phyloP scores from a whole-genome alignment of 768 basidiomycete genomes.

The Cystobasidium onofrii region DNA sequence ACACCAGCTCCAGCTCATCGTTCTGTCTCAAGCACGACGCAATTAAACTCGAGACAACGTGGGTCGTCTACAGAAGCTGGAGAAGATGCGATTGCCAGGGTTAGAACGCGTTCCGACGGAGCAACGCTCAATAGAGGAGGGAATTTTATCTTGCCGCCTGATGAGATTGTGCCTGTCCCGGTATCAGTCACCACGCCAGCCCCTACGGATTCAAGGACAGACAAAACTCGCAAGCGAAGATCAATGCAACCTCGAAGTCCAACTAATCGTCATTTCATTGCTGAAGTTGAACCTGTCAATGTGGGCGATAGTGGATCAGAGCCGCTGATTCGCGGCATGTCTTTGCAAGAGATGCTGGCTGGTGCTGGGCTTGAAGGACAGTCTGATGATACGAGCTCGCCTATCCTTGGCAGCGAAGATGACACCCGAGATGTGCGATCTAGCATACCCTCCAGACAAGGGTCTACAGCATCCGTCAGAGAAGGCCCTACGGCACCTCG shows the following conservation, averaged over 20 bases:
- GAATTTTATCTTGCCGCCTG: neutral
- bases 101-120: neutral
- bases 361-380: neutral
- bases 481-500: neutral
- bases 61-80: neutral
- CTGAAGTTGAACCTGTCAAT: neutral
- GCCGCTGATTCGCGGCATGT: neutral
- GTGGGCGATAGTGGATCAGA: neutral
- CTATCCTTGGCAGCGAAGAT: neutral
- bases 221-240: slow-evolving; percentile 2
- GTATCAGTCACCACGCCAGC: neutral
- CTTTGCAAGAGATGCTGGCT: slow-evolving; percentile 8
- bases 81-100: neutral
- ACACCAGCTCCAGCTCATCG: neutral
- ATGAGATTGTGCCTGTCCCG: neutral
- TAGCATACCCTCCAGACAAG: neutral
- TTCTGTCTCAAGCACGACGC: neutral
- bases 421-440: neutral
- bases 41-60: neutral
- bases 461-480: neutral
- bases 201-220: neutral
- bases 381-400: neutral
- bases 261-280: neutral
- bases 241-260: slow-evolving; percentile 9
- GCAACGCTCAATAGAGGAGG: neutral